Evolutionary conservation across 225 moss, liverwort and hornwort species (phyloP), one percentile per base, ranked within the genome.

Genomic region (Antitrichia curtipendula): DNA sequence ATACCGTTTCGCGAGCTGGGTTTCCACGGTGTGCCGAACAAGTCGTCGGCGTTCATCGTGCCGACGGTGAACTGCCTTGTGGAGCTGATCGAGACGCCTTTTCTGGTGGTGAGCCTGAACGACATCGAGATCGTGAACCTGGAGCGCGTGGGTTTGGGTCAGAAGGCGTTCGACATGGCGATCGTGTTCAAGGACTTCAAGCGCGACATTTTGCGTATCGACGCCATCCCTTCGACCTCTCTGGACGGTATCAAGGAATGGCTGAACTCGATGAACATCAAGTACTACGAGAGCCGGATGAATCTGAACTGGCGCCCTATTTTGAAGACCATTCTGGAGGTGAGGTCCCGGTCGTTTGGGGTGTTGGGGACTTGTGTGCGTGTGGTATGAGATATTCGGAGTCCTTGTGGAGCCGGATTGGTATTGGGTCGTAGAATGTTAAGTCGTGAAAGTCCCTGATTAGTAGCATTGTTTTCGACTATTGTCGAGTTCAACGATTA

Each of bases 211-310:
- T 91, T 99, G 91, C 95, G 99, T 82, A 97, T 99, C 80, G 99
- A 99, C 85, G 99, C 99, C 64, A 93, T 99, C 78, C 99, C 99
- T 50, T 97, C 99, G 52, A 90, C 95, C 43, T 99, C 99, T 21
- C 91, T 99, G 70, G 99, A 99, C 82, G 97, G 96, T 36, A 99
- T 99, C 89, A 99, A 99, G 91, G 99, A 99, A 61, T 99, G 99
- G 99, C 91, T 99, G 90, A 99, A 99, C 89, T 99, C 99, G 75
- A 99, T 99, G 99, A 99, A 99, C 89, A 97, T 99, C 83, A 99
- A 99, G 94, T 99, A 99, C 83, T 99, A 99, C 80, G 99, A 99
- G 94, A 97, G 96, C 82, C 94, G 99, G 85, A 95, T 99, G 98
- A 98, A 99, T 84, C 79, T 99, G 95, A 99, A 99, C 88, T 99